Base-by-base conservation (phyloP, 1,139 yeast genomes). In the Suhomyces terraborum region DNA sequence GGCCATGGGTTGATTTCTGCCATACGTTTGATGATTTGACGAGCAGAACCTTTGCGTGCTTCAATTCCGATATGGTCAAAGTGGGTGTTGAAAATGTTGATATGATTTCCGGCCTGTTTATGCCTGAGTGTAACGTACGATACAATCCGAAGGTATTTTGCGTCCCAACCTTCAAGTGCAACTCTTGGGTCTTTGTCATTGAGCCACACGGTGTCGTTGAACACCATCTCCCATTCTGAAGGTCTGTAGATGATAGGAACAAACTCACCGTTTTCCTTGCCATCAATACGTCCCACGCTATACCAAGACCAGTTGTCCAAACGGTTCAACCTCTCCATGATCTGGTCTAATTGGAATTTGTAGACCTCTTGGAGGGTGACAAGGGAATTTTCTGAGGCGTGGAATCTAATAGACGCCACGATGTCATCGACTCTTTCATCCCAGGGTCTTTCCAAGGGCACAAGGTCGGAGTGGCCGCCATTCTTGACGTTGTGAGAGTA, bases 31-130 rank as follows among this genome's bases (percentile, higher is more conserved):
- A 69, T 59, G 32, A 79, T 74, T 40, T 77, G 58, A 45, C 66
- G 57, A 12, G 79, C 75, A 20, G 79, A 68, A 44, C 75, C 68
- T 28, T 62, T 52, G 32, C 83, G 58, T 1, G 84, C 79, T 7
- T 47, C 49, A 1, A 50, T 55, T 2, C 84, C 84, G 27, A 61
- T 56, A 46, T 79, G 82, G 53, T 79, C 84, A 52, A 77, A 68
- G 55, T 79, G 84, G 6, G 84, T 79, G 54, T 76, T 76, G 58
- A 74, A 75, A 13, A 77, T 67, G 45, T 77, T 76, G 41, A 66
- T 44, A 37, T 56, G 53, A 34, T 63, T 61, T 4, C 53, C 56
- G 1, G 67, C 56, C 0, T 43, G 42, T 29, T 46, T 54, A 42
- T 63, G 66, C 51, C 58, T 62, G 39, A 72, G 61, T n/a, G 73